These are phyloP conservation scores for Elasticomyces elasticus DNA, from an alignment of 495 filamentous ascomycete species.

Conservation along the genomic window DNA sequence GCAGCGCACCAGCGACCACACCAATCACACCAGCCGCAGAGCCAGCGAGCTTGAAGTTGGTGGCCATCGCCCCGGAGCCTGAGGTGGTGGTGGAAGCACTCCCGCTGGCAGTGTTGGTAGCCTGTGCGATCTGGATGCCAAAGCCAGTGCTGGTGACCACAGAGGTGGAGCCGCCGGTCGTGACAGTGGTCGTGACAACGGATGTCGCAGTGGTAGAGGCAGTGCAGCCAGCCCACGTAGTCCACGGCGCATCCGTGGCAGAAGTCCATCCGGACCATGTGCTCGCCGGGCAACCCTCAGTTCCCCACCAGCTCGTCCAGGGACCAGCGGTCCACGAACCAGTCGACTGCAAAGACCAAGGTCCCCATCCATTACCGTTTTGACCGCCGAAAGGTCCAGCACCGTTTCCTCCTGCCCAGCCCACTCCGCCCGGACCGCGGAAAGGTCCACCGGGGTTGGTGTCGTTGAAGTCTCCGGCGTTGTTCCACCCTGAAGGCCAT, in stretches of 20 bases:
- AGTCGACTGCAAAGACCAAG: constrained; percentile 15
- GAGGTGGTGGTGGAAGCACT: background rate
- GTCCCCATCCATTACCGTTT: constrained; percentile 21
- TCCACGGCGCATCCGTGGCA: constrained; percentile 26
- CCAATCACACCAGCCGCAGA: constrained; percentile 10
- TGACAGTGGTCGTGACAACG: constrained; percentile 24
- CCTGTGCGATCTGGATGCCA: constrained; percentile 27
- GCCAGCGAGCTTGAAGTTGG: constrained; percentile 6
- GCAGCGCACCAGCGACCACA: constrained; percentile 15
- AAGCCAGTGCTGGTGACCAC: constrained; percentile 17
- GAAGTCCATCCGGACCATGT: constrained; percentile 29
- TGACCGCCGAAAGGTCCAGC: constrained; percentile 4
- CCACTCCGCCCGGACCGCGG: background rate
- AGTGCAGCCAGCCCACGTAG: constrained; percentile 27
- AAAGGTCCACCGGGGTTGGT: background rate
- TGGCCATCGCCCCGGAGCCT: constrained; percentile 4
- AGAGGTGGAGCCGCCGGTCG: constrained; percentile 9
- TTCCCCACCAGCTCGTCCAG: constrained; percentile 30
- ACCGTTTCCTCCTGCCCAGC: background rate
- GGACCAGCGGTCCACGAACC: constrained; percentile 20
- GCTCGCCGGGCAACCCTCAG: constrained; percentile 20
- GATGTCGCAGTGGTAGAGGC: constrained; percentile 25
- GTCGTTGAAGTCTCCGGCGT: background rate
- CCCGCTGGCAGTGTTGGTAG: background rate
- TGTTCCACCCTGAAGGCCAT: background rate